phyloP scores from a whole-genome alignment of 352 stramenopile species.

The Phytophthora agathidicida region DNA sequence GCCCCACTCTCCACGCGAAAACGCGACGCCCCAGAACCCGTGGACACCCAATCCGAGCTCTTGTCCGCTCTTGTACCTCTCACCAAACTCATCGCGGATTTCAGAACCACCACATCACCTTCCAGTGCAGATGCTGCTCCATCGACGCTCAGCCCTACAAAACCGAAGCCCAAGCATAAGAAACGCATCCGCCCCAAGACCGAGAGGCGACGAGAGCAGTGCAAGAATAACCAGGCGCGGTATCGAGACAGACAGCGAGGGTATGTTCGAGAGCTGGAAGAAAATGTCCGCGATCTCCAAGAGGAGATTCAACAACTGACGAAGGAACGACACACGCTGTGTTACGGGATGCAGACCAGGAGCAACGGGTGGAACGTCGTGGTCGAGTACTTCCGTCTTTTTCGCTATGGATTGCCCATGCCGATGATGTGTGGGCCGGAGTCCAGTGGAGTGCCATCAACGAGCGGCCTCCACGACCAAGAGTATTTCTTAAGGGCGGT shows the following conservation, averaged over 20 bases:
- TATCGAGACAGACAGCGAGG: conserved; percentile 46
- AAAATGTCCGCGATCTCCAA: conserved; percentile 23
- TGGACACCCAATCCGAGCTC: background rate
- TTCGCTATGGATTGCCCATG: conserved; percentile 18
- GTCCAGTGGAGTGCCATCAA: background rate
- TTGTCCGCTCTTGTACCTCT: conserved; percentile 13
- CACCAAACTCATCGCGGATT: conserved; percentile 17
- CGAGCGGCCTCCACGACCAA: background rate
- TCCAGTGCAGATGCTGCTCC: background rate
- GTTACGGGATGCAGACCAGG: conserved; percentile 17
- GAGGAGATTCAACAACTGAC: conserved; percentile 26
- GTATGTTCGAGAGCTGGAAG: conserved; percentile 18
- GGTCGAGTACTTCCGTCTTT: conserved; percentile 28
- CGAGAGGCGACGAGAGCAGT: conserved; percentile 45
- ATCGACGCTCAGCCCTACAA: background rate
- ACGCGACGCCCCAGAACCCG: background rate
- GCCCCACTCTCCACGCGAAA: conserved; percentile 11
- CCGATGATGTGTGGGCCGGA: background rate
- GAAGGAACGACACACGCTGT: conserved; percentile 2
- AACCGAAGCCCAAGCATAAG: conserved; percentile 30
- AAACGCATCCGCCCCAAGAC: conserved; percentile 44
- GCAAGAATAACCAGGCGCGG: conserved; percentile 46
- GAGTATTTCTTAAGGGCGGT: conserved; percentile 28
- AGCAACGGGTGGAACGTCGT: conserved; percentile 14
- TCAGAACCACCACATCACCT: background rate